phyloP scores from a whole-genome alignment of 2,329 filamentous ascomycete genomes.

The Colletotrichum acutatum region DNA sequence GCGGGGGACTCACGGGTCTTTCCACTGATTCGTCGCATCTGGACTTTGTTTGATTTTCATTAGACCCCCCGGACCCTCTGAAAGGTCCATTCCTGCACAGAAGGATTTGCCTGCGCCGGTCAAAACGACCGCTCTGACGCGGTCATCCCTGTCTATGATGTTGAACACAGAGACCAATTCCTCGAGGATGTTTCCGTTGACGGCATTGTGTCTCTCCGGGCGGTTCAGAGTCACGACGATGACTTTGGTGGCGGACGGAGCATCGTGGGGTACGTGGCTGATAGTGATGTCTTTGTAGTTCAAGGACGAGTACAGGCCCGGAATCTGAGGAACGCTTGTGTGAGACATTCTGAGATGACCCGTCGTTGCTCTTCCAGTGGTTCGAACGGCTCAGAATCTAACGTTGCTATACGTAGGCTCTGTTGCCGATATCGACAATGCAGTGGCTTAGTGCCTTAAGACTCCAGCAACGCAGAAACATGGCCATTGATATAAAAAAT shows the following conservation, averaged over 20 bases:
- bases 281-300: constrained; percentile 24
- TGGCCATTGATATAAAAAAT: too few relatives aligned
- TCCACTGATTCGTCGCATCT: neutral
- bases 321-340: neutral
- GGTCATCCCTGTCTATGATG: neutral
- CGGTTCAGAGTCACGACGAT: constrained; percentile 15
- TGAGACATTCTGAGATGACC: neutral
- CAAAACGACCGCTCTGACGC: constrained; percentile 1
- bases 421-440: neutral
- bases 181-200: constrained; percentile 15
- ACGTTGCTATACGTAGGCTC: neutral
- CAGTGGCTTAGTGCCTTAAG: neutral
- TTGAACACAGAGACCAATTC: constrained; percentile 17
- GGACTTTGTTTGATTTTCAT: neutral
- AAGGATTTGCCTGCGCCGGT: constrained; percentile 21
- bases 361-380: neutral
- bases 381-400: neutral
- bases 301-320: constrained; percentile 3
- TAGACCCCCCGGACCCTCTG: neutral
- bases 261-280: constrained; percentile 14
- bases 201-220: neutral
- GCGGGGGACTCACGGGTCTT: neutral
- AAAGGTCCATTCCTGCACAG: constrained; percentile 14
- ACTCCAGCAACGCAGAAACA: too few relatives aligned
- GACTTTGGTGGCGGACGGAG: constrained; percentile 4